phyloP scores from a whole-genome alignment of 2,329 filamentous ascomycete species.

The Aspergillus sp. region DNA sequence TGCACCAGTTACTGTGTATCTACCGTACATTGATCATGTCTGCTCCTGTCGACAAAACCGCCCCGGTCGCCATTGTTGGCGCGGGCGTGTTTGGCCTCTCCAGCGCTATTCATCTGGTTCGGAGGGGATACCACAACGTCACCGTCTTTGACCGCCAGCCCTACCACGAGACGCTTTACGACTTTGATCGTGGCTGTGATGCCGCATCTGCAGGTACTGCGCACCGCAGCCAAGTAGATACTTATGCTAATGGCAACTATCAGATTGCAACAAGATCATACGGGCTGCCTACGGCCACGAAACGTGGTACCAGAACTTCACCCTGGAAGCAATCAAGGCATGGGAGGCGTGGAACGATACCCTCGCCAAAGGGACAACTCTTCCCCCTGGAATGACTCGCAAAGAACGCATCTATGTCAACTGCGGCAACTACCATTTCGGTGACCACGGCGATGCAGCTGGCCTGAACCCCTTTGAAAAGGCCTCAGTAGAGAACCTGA shows the following conservation, averaged over 20 bases:
- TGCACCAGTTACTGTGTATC: not conserved
- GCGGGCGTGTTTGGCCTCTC: conserved; percentile 48
- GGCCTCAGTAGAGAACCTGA: conserved; percentile 41
- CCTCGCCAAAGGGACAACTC: conserved; percentile 22
- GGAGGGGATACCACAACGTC: conserved; percentile 50
- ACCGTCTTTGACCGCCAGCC: conserved; percentile 54
- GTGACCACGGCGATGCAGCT: not conserved
- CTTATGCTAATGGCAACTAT: not conserved
- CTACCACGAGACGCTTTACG: conserved; percentile 45
- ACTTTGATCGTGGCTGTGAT: conserved; percentile 46
- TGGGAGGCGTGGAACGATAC: conserved; percentile 52
- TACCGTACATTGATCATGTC: not conserved
- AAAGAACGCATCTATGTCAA: conserved; percentile 43
- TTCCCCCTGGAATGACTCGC: conserved; percentile 42
- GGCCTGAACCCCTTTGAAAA: conserved; percentile 36
- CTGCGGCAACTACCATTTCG: conserved; percentile 37
- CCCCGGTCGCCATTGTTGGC: conserved; percentile 45
- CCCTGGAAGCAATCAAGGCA: conserved; percentile 43
- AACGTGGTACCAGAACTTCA: conserved; percentile 51
- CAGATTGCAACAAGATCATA: conserved; percentile 51
- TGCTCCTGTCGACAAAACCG: not conserved
- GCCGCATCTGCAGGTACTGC: conserved; percentile 44
- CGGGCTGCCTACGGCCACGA: conserved; percentile 47
- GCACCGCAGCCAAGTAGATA: no score
- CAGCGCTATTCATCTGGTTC: conserved; percentile 48